phyloP scores from a whole-genome alignment of 345 rosid species.

The Orychophragmus violaceus region DNA sequence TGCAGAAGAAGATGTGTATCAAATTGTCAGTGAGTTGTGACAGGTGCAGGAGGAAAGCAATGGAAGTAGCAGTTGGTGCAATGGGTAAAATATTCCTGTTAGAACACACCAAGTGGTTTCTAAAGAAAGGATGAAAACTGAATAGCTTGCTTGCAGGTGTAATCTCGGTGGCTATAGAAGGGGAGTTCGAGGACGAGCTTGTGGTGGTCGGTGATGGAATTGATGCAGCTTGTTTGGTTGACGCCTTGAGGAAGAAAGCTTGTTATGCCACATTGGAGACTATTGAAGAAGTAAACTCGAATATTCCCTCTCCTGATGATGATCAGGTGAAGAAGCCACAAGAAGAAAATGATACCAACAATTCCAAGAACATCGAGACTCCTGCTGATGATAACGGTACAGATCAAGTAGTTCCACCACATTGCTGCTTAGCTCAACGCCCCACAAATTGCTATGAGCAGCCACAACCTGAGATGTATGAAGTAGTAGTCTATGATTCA shows the following conservation, averaged over 20 bases:
- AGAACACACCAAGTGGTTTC: no score
- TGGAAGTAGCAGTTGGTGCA: constrained; percentile 33
- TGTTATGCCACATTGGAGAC: constrained; percentile 27
- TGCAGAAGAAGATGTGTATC: no score
- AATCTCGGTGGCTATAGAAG: constrained; percentile 37
- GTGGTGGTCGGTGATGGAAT: constrained; percentile 36
- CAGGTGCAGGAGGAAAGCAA: no score
- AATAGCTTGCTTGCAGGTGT: constrained; percentile 30
- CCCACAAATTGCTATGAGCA: not conserved
- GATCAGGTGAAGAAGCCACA: not conserved
- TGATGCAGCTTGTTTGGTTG: constrained; percentile 37
- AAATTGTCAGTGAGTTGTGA: no score
- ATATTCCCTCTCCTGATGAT: not conserved
- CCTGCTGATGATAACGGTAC: not conserved
- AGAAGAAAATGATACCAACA: not conserved
- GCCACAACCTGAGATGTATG: constrained; percentile 15
- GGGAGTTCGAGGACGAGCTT: constrained; percentile 31
- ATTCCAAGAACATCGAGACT: not conserved
- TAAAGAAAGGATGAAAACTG: not conserved
- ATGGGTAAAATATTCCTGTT: constrained; percentile 15
- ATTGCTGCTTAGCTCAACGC: constrained; percentile 10
- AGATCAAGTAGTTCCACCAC: not conserved
- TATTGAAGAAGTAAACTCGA: constrained; percentile 30
- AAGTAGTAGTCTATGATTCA: constrained; percentile 26
- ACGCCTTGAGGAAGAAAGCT: constrained; percentile 33